phyloP scores from a whole-genome alignment of 1,139 yeast genomes.

The Candida sp. region DNA sequence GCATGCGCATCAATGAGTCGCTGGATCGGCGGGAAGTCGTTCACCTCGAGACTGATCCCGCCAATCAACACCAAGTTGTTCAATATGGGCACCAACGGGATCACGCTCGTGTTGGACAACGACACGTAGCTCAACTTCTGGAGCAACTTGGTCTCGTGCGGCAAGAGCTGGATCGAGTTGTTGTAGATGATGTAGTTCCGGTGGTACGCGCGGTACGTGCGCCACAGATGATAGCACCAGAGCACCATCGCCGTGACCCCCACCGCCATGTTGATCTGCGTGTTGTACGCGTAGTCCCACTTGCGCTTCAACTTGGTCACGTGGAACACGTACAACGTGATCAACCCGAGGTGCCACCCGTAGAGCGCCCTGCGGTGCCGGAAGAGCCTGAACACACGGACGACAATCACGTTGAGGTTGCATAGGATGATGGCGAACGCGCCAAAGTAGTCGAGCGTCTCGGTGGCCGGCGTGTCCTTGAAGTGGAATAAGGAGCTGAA shows the following conservation, averaged over 20 bases:
- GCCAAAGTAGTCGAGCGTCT: slow-evolving; percentile 48
- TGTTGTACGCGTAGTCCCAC: slow-evolving; percentile 50
- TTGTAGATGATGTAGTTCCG: slow-evolving; percentile 29
- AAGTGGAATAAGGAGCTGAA: slow-evolving; percentile 45
- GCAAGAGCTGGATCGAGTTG: slow-evolving; percentile 42
- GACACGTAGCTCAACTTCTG: slow-evolving; percentile 34
- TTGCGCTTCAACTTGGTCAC: slow-evolving; percentile 26
- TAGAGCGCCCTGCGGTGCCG: slow-evolving; percentile 13
- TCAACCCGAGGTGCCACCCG: slow-evolving; percentile 16
- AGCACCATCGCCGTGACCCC: slow-evolving; percentile 35
- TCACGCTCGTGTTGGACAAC: slow-evolving; percentile 25
- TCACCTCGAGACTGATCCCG: slow-evolving; percentile 42
- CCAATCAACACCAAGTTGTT: slow-evolving; percentile 37
- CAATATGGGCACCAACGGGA: slow-evolving; percentile 42
- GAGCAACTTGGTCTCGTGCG: slow-evolving; percentile 43
- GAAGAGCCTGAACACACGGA: slow-evolving; percentile 36
- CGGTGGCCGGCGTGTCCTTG: slow-evolving; percentile 43
- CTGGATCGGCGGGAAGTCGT: slow-evolving; percentile 39
- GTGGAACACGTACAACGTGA: slow-evolving; percentile 29
- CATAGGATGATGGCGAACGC: slow-evolving; percentile 45
- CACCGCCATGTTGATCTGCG: slow-evolving; percentile 34
- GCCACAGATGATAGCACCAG: slow-evolving; percentile 40
- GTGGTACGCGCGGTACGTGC: slow-evolving; percentile 21
- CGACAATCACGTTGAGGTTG: slow-evolving; percentile 39
- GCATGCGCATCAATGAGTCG: slow-evolving; percentile 46